These are phyloP conservation scores for Gentiana macrophylla DNA, from an alignment of 257 asterid genomes.

Conservation along the genomic window DNA sequence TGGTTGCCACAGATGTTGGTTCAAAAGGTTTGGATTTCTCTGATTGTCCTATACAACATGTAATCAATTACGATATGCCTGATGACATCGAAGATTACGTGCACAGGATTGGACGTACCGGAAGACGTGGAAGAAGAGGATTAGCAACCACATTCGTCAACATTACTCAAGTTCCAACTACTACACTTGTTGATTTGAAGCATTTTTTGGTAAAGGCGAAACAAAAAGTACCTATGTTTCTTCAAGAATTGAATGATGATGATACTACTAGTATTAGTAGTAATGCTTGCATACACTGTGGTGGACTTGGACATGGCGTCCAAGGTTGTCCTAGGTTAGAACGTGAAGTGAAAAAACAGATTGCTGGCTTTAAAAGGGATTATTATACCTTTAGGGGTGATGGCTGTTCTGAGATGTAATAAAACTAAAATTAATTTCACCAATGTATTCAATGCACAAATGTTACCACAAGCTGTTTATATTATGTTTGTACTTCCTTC, in stretches of 20 bases:
- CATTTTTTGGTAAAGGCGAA: slow-evolving; percentile 67
- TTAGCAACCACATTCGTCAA: slow-evolving; percentile 66
- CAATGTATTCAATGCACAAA: no score
- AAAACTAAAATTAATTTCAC: no score
- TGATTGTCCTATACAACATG: no score
- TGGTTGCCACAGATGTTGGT: no score
- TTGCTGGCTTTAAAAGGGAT: slow-evolving; percentile 57
- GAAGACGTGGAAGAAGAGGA: slow-evolving; percentile 71
- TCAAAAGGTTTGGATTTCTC: no score
- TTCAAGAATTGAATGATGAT: slow-evolving; percentile 58
- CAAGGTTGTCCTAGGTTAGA: slow-evolving; percentile 64
- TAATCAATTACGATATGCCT: slow-evolving; percentile 40
- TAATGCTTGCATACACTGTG: slow-evolving; percentile 59
- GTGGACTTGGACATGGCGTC: slow-evolving; percentile 70
- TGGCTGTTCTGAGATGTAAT: no score
- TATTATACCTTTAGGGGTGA: slow-evolving; percentile 42
- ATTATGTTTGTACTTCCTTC: no score
- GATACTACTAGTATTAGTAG: slow-evolving; percentile 57
- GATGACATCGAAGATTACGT: slow-evolving; percentile 73
- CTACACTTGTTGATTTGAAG: slow-evolving; percentile 56
- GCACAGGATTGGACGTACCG: slow-evolving; percentile 66
- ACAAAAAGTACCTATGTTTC: slow-evolving; percentile 64
- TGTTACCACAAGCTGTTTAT: no score
- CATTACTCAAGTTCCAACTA: slow-evolving; percentile 54
- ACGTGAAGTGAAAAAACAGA: slow-evolving; percentile 57